Evolutionary conservation across 2,329 filamentous ascomycete genomes (phyloP).

Genomic region (Epichloe brachyelytri): DNA sequence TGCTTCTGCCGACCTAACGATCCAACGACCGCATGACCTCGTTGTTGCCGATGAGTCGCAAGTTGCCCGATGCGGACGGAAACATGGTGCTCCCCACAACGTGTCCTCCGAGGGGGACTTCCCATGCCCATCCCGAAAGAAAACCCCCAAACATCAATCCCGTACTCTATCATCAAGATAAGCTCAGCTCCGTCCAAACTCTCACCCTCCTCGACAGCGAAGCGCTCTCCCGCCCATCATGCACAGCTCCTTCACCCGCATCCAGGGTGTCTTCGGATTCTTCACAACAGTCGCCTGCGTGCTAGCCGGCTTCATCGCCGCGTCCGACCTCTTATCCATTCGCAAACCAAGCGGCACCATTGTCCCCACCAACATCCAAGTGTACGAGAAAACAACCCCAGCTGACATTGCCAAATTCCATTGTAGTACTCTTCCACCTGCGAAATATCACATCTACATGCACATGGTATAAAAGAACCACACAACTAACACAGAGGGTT

Average conservation of each 20-base stretch:
- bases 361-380: constrained; percentile 64
- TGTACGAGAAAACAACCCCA: constrained; percentile 41
- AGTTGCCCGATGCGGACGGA: too few relatives aligned
- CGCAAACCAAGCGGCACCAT: constrained; percentile 53
- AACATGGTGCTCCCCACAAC: too few relatives aligned
- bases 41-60: too few relatives aligned
- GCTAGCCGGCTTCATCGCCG: constrained; percentile 66
- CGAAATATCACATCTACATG: not conserved
- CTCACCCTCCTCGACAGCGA: not conserved
- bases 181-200: not conserved
- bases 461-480: not conserved
- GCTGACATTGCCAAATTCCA: not conserved
- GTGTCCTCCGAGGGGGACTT: too few relatives aligned
- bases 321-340: constrained; percentile 60
- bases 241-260: constrained; percentile 75
- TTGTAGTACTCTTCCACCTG: not conserved
- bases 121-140: too few relatives aligned
- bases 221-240: constrained; percentile 38
- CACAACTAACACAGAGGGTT: not conserved
- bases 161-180: not conserved
- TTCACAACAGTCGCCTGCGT: constrained; percentile 89
- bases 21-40: too few relatives aligned
- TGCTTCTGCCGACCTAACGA: too few relatives aligned
- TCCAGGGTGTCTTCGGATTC: constrained; percentile 93
- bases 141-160: too few relatives aligned